Evolutionary conservation across 306 rosid species (phyloP), one percentile per base, ranked within the genome.

Genomic region (Spatholobus suberectus): DNA sequence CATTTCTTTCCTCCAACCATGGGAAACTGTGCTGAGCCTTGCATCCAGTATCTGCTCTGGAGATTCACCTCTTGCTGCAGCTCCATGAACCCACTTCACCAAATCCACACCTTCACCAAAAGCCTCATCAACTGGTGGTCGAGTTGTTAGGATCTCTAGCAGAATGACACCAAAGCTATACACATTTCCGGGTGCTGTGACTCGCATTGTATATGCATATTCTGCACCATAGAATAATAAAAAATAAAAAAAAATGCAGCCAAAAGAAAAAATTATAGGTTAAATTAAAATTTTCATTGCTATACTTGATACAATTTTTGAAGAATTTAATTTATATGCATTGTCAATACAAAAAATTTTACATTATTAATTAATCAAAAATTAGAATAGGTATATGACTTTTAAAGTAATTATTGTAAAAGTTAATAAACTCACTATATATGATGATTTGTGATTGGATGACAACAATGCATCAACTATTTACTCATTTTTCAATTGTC

Each of bases 1-100:
- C 98, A 93, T 93, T 83, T 93, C 92, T 85, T 90, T 93, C 91
- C 94, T 90, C 98, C 98, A 91, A n/a, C 85, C 87, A 37, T 87
- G 87, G 17, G 94, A 90, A 38, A 91, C 93, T 3, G 98, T 91
- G 90, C 94, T 90, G 14, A 91, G 94, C 85, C 79, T 89, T 20
- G 92, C 73, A 69, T 91, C 96, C 6, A 93, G 88, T 77, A 91
- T 91, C 90, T 93, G 93, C 88, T 91, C 96, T 1, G 97, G 96
- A 44, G 96, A 89, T 89, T 93, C 97, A 11, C 92, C 93, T 79
- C 96, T 89, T 4, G 73, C 70, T 1, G 93, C 91, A 82, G 97
- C 97, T 72, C 68, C 85, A 12, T 90, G 93, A 80, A 93, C 97
- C 97, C 97, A 91, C 85, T 89, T 93, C 89, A 91, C 98, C 87